Evolutionary conservation across 2,329 filamentous ascomycete species (phyloP), one percentile per base, ranked within the genome.

Genomic region (Fusarium neocosmosporiellum): DNA sequence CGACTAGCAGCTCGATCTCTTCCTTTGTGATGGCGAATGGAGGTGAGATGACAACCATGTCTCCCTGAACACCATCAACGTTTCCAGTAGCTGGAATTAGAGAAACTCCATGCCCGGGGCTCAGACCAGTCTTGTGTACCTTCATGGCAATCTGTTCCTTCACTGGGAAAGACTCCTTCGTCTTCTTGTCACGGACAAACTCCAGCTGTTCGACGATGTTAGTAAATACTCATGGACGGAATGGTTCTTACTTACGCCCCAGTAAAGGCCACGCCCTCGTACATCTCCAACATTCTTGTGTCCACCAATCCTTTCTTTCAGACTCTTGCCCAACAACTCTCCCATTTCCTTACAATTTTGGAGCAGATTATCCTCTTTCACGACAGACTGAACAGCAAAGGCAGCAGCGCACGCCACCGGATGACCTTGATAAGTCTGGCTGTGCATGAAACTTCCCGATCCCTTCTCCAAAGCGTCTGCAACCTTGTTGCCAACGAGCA

Each of bases 351-450:
- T 62, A 0, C 59, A 69, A 14, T 76, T 76, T 1, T 64, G 48
- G 0, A 76, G 33, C 31, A 76, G 43, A 1, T 66, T 63, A 1
- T 76, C 74, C 4, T 76, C 66, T 0, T 67, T 67, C 36, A 76
- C 58, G 3, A 71, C 63, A 3, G 48, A 43, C 64, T 85, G 83
- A 2, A 85, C 83, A 29, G 79, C 77, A 5, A 81, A 78, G 0
- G 81, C 83, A 6, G 83, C 81, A 1, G 83, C 82, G 41, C 81
- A 83, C 1, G 79, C 78, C n/a, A 83, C 68, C 0, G 84, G 80
- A 54, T 84, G 83, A 0, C 78, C 82, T 58, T 84, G 82, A 18
- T 84, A 91, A 0, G 89, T 91, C 63, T 91, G 88, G 0, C 89
- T 89, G 71, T 91, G 89, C 5, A 81, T 81, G 73, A 90, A 90